Conservation (phyloP, 176 grass and related monocot species). For the Panicum miliaceum region DNA sequence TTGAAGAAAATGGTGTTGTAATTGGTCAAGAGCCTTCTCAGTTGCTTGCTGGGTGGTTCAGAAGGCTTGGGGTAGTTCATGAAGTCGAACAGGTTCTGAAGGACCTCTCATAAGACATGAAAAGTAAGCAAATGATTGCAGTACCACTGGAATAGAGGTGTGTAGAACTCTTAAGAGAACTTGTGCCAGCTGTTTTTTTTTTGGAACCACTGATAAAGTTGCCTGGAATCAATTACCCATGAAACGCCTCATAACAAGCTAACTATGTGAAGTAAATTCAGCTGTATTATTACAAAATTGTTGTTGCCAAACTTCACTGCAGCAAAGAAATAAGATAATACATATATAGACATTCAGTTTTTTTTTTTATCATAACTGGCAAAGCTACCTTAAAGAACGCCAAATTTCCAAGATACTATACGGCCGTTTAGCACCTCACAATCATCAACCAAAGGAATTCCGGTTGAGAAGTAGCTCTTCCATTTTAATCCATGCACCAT, state of each 20-base stretch:
- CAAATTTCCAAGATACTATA: neutral
- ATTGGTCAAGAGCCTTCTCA: constrained; percentile 63
- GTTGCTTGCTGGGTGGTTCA: constrained; percentile 69
- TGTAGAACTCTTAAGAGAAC: neutral
- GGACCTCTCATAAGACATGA: constrained; percentile 36
- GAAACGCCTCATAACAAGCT: neutral
- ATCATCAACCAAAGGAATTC: neutral
- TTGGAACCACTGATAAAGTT: neutral
- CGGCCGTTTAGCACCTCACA: no score
- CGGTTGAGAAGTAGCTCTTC: neutral
- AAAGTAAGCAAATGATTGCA: constrained; percentile 9
- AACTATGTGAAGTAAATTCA: neutral
- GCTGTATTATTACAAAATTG: neutral
- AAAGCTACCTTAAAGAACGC: neutral
- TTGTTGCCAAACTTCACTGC: neutral
- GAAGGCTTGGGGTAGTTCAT: constrained; percentile 66
- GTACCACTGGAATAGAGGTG: constrained; percentile 1
- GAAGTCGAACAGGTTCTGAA: constrained; percentile 66
- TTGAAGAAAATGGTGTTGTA: constrained; percentile 58
- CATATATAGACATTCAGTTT: neutral
- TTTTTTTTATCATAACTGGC: neutral
- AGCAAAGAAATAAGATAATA: neutral
- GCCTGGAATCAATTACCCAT: neutral
- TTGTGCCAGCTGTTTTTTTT: neutral
- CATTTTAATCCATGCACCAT: neutral